These are phyloP conservation scores for Entomortierella parvispora DNA, from an alignment of 192 early-diverging fungal species.

Conservation along the genomic window DNA sequence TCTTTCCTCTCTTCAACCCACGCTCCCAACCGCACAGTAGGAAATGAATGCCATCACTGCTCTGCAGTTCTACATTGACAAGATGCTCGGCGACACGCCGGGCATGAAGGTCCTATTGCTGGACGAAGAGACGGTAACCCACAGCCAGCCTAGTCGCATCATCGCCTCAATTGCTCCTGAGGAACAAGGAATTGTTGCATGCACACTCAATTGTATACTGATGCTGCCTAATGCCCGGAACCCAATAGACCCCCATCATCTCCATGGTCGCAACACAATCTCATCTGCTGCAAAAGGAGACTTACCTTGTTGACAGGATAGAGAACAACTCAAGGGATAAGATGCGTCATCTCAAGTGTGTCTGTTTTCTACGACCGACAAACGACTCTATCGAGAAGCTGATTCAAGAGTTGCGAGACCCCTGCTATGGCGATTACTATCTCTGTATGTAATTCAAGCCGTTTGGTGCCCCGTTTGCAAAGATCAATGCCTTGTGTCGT, in stretches of 20 bases:
- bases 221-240: no score
- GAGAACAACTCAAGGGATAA: slow-evolving; percentile 87
- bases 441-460: slow-evolving; percentile 69
- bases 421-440: slow-evolving; percentile 96
- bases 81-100: slow-evolving; percentile 88
- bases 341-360: slow-evolving; percentile 95
- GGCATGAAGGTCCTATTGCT: slow-evolving; percentile 99
- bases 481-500: no score
- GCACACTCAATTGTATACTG: no score
- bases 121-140: slow-evolving; percentile 87
- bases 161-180: background rate
- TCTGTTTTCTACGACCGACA: slow-evolving; percentile 92
- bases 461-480: no score
- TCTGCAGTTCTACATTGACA: slow-evolving; percentile 89
- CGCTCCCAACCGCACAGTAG: background rate
- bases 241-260: slow-evolving; percentile 91
- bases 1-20: background rate
- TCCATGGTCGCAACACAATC: slow-evolving; percentile 96
- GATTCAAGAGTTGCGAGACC: slow-evolving; percentile 90
- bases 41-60: slow-evolving; percentile 85
- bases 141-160: no score
- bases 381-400: slow-evolving; percentile 85
- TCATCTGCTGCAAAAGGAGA: slow-evolving; percentile 88
- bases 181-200: background rate
- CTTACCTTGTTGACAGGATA: slow-evolving; percentile 93